A percentile compares a stretch with the other conserved stretches of the same genome.
These are phyloP conservation scores for Stephanodiscus triporus DNA, from an alignment of 108 stramenopile genomes.

Conservation along the genomic window DNA sequence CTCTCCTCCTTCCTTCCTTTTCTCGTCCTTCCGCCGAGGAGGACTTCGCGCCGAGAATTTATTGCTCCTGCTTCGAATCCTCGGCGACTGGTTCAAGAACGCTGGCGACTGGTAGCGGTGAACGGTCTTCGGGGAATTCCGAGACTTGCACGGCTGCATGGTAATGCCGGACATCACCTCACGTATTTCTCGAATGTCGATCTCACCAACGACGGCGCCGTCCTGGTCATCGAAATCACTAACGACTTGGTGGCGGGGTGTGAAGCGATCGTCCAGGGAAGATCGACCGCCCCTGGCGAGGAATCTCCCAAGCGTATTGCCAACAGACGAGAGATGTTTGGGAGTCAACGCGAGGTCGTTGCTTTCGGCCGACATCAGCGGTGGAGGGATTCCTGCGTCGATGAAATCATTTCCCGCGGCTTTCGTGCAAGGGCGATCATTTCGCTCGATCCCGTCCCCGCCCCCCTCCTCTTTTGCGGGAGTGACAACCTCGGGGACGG, in stretches of 20 bases:
- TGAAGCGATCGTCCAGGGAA: neutral
- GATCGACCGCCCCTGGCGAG: neutral
- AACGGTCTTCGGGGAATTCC: neutral
- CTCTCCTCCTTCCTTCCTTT: neutral
- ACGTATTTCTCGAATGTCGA: neutral
- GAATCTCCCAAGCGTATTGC: neutral
- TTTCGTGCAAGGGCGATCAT: neutral
- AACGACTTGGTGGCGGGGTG: no score
- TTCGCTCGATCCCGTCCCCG: neutral
- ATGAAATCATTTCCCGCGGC: neutral
- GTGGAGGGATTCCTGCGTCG: neutral
- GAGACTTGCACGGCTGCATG: neutral
- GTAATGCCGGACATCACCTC: neutral
- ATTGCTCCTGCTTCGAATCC: neutral
- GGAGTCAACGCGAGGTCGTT: neutral
- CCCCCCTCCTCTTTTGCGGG: neutral
- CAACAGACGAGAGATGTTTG: neutral
- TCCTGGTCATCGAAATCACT: no score
- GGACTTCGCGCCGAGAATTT: neutral
- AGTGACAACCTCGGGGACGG: no score
- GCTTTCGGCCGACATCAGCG: neutral
- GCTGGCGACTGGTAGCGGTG: neutral
- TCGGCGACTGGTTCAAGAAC: no score
- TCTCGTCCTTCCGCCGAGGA: neutral
- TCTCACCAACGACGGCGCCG: no score